Base-by-base conservation (phyloP, 805 yeast species). In the Candida verbasci region DNA sequence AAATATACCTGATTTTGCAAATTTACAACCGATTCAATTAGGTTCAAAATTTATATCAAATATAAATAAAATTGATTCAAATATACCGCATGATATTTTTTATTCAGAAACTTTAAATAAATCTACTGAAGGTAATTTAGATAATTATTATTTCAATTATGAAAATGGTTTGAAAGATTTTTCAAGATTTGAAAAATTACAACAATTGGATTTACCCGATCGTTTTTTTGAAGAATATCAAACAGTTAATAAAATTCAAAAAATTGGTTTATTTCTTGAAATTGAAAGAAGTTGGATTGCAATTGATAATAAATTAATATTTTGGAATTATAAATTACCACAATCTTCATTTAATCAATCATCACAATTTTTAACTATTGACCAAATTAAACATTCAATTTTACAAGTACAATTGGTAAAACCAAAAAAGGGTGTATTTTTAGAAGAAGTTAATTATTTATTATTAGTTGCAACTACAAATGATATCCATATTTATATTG, bases 201-300 rank as follows among this genome's bases (percentile, higher is more conserved):
- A 74, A 23, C 78, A 80, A 35, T 68, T 80, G 40, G 78, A 76
- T 49, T 76, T 89, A 34, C 97, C 97, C 1, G 95, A 88, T 53
- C 78, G 74, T 43, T 78, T 87, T 43, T 75, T 84, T 46, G 82
- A 80, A 37, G 87, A 84, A 47, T 76, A 81, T 53, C 80, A 78
- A 45, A 71, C 74, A 33, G 14, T 4, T 17, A 72, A 85, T 5
- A 72, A 78, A 36, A 71, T 71, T 32, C 78, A 88, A 25, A 78
- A 80, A 41, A 80, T 86, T 78, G 98, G 98, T 10, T 62, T 88
- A 17, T 80, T 93, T 46, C 76, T 89, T 0, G 88, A 83, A 40
- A 72, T 93, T 21, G 75, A 78, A 43, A 76, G 95, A 41, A 78
- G 89, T 10, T 93, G 97, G 96, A 72, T 91, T 22, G 78, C 83